These are phyloP conservation scores for Ramularia collo-cygni DNA, from an alignment of 2,329 filamentous ascomycete species.

Conservation along the genomic window DNA sequence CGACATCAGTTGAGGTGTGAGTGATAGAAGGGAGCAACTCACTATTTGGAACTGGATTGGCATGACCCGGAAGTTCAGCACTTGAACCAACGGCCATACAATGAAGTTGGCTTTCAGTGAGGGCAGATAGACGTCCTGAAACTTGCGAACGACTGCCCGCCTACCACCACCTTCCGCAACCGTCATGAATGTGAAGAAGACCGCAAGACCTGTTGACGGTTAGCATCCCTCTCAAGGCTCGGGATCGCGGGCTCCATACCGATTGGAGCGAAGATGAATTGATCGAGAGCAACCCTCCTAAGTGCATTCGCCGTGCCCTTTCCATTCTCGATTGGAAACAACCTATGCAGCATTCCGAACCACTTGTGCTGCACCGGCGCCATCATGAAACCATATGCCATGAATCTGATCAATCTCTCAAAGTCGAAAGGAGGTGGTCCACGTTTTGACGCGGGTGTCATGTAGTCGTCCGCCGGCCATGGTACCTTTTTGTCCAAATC, in stretches of 20 bases:
- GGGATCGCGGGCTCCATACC: slow-evolving; percentile 43
- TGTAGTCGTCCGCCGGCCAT: slow-evolving; percentile 56
- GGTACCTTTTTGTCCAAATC: slow-evolving; percentile 79
- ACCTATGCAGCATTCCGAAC: slow-evolving; percentile 76
- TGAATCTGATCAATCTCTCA: slow-evolving; percentile 87
- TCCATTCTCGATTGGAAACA: slow-evolving; percentile 68
- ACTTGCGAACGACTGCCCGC: slow-evolving; percentile 72
- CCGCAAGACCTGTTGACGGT: slow-evolving; percentile 55
- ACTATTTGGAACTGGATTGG: slow-evolving; percentile 95
- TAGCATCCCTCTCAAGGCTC: no score
- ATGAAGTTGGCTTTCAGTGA: slow-evolving; percentile 93
- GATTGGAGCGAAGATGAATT: slow-evolving; percentile 85
- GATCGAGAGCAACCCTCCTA: slow-evolving; percentile 87
- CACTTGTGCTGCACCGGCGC: slow-evolving; percentile 91
- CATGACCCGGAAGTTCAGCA: slow-evolving; percentile 93
- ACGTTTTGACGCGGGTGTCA: slow-evolving; percentile 49
- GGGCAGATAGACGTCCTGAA: slow-evolving; percentile 87
- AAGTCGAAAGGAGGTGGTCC: slow-evolving; percentile 88
- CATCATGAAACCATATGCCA: slow-evolving; percentile 96
- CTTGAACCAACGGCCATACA: slow-evolving; percentile 91
- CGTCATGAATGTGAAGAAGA: slow-evolving; percentile 96
- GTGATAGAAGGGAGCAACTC: slow-evolving; percentile 34
- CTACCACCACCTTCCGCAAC: slow-evolving; percentile 84
- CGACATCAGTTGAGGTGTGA: no score
- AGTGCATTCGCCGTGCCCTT: slow-evolving; percentile 61